Base-by-base conservation (phyloP, 176 grass and related monocot genomes). In the Triticum urartu region DNA sequence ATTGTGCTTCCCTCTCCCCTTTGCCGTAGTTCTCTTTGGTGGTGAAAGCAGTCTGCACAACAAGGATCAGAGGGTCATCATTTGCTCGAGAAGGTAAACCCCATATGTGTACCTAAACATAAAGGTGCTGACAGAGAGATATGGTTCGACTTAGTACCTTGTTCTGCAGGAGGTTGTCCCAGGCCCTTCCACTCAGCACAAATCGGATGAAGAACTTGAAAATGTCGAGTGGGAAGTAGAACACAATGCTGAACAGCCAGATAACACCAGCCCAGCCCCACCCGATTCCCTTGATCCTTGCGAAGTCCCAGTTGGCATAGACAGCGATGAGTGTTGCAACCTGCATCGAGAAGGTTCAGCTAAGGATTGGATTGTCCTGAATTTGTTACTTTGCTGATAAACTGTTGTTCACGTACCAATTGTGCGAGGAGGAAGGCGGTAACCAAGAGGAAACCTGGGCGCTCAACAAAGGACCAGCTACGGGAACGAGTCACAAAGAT, bases 181-280 rank as follows among this genome's bases (percentile, higher is more conserved):
- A 99, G 32, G 97, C 97, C 79, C 91, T 89, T 74, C 97, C 97
- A 14, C 97, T 99, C 33, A 99, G 85, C 66, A 93, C 87, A 33
- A 97, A 99, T 11, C 97, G 97, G 81, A 93, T 99, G 75, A 88
- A 91, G 82, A 99, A 99, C 84, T 99, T 99, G 87, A 99, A 81
- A 26, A 90, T 0, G 64, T 99, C 94, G 3, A 99, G 92, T 2
- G 94, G 97, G 65, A 99, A n/a, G 77, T 87, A 99, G 90, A 94
- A 94, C 21, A 99, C 35, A 10, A 96, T 83, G 81, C 94, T 99
- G 92, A 94, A 98, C 18, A 98, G 94, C 97, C 97, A 98, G 85
- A 98, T 91, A 18, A 98, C 89, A 32, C 97, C 97, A 5, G 97
- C 97, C 97, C 97, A 98, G 42, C 97, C 97, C 97, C 94, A 96